A percentile compares a stretch with the other conserved stretches of the same genome.
Evolutionary conservation across 352 stramenopile species (phyloP).

Genomic region (Blastocystis sp.): DNA sequence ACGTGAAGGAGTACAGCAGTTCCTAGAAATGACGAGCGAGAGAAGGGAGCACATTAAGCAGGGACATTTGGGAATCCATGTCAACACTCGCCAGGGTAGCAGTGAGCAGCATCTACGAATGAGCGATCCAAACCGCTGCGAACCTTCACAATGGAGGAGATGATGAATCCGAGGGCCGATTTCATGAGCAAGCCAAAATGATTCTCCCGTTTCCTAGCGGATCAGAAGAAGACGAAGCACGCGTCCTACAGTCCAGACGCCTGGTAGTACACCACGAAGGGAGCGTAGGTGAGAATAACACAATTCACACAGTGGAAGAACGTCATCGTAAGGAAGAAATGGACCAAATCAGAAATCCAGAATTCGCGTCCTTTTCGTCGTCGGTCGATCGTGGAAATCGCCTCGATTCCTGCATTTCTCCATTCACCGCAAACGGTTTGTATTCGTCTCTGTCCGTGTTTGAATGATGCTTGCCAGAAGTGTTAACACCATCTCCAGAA

Average conservation of each 20-base stretch:
- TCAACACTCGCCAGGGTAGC: conserved; percentile 30
- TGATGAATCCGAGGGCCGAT: neutral
- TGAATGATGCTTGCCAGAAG: too few relatives aligned
- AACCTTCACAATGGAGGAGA: conserved; percentile 31
- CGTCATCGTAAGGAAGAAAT: conserved; percentile 44
- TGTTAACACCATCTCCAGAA: too few relatives aligned
- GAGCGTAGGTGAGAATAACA: conserved; percentile 15
- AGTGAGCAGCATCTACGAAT: neutral
- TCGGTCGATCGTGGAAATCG: too few relatives aligned
- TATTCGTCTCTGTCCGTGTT: too few relatives aligned
- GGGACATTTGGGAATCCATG: neutral
- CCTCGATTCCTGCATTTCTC: too few relatives aligned
- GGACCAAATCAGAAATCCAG: neutral
- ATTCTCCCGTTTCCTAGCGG: neutral
- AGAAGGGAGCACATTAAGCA: neutral
- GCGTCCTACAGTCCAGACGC: conserved; percentile 13
- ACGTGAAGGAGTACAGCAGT: neutral
- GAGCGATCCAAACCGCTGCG: neutral
- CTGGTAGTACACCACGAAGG: conserved; percentile 21
- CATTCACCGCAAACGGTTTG: too few relatives aligned
- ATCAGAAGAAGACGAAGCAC: neutral
- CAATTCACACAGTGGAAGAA: conserved; percentile 56
- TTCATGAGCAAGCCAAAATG: conserved; percentile 17
- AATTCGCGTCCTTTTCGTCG: too few relatives aligned
- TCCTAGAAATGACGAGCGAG: neutral